These are phyloP conservation scores for Dictyostelium brefeldianum DNA, from an alignment of 78 protist species.

Conservation along the genomic window DNA sequence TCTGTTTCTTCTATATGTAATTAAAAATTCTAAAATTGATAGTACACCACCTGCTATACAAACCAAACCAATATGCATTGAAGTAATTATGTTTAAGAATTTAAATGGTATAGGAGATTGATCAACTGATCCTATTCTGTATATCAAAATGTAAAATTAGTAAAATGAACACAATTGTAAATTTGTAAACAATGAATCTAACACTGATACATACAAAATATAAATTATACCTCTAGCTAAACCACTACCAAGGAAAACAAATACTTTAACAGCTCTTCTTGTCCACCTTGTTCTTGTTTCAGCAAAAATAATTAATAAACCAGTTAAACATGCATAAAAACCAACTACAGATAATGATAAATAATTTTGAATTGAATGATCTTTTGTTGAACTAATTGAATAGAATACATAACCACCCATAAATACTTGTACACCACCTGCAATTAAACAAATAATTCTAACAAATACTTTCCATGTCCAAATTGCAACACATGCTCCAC, in stretches of 20 bases:
- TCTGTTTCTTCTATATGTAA: conserved; percentile 72
- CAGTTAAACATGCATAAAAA: conserved; percentile 43
- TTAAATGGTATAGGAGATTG: conserved; percentile 16
- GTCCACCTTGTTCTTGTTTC: conserved; percentile 71
- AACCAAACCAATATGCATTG: conserved; percentile 27
- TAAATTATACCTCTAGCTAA: conserved; percentile 70
- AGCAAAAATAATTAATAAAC: conserved; percentile 37
- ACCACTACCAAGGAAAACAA: conserved; percentile 49
- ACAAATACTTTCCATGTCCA: conserved; percentile 42
- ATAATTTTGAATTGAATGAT: conserved; percentile 23
- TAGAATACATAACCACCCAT: conserved; percentile 56
- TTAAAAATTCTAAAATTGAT: conserved; percentile 19
- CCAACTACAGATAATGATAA: conserved; percentile 41
- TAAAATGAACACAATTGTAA: not conserved
- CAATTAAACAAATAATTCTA: conserved; percentile 40
- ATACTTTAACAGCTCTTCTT: conserved; percentile 40
- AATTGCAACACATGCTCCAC: conserved; percentile 23
- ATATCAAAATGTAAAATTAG: not conserved
- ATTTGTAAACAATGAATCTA: not conserved
- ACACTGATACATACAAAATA: conserved; percentile 50
- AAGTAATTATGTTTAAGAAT: not conserved
- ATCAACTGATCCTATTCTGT: conserved; percentile 8
- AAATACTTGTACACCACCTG: conserved; percentile 33
- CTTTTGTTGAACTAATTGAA: conserved; percentile 14
- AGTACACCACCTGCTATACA: conserved; percentile 50